Evolutionary conservation across 306 rosid species (phyloP).

Genomic region (Astragalus glycyphyllos): DNA sequence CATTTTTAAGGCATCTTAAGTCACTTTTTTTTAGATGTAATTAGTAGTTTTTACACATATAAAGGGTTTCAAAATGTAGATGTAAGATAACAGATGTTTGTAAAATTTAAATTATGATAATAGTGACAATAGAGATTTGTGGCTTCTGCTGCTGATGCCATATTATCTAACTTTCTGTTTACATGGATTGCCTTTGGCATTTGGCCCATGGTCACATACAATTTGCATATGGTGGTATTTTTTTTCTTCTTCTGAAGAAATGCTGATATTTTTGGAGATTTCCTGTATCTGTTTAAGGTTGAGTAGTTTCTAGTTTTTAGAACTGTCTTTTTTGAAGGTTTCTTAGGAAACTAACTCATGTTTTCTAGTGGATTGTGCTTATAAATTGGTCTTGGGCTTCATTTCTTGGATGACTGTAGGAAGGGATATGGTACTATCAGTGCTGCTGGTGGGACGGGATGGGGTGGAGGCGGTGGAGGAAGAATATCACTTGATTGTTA

Average conservation of each 20-base stretch:
- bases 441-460: constrained; percentile 96
- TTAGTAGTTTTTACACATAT: constrained; percentile 23
- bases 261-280: constrained; percentile 35
- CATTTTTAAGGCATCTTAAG: constrained; percentile 36
- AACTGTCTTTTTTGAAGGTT: constrained; percentile 28
- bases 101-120: constrained; percentile 7
- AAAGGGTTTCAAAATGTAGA: constrained; percentile 26
- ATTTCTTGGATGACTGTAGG: constrained; percentile 57
- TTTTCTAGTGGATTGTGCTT: constrained; percentile 27
- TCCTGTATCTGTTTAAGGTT: constrained; percentile 29
- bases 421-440: constrained; percentile 91
- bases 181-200: constrained; percentile 36
- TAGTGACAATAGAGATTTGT: constrained; percentile 20
- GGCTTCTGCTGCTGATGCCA: constrained; percentile 35
- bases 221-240: constrained; percentile 34
- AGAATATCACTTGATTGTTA: constrained; percentile 96
- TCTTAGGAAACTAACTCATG: constrained; percentile 28
- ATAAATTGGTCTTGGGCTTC: constrained; percentile 38
- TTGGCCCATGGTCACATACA: constrained; percentile 29
- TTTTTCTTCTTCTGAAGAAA: constrained; percentile 16
- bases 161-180: constrained; percentile 23
- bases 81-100: constrained; percentile 17
- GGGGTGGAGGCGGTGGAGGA: constrained; percentile 99
- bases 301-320: constrained; percentile 36
- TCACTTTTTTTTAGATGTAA: constrained; percentile 22